Percentiles rank a stretch among this genome's conserved stretches.
These are phyloP conservation scores for Phycomyces nitens DNA, from an alignment of 192 early-diverging fungal genomes.

Conservation along the genomic window DNA sequence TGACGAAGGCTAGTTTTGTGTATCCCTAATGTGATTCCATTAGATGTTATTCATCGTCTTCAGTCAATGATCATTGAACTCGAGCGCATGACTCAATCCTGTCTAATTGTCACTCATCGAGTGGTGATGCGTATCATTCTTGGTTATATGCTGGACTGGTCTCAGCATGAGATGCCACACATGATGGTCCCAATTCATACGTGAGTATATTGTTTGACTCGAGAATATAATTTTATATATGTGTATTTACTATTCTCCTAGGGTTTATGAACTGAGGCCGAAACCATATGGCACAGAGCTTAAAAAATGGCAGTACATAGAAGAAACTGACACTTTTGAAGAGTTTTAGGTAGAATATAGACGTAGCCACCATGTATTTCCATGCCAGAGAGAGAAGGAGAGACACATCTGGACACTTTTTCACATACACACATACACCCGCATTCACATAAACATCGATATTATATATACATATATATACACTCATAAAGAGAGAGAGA, in stretches of 20 bases:
- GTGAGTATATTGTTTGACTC: too few species aligned
- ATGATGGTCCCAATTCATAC: constrained; percentile 41
- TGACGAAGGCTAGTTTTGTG: not conserved
- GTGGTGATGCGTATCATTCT: constrained; percentile 89
- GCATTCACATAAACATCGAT: too few species aligned
- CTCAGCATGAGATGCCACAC: constrained; percentile 37
- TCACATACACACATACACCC: too few species aligned
- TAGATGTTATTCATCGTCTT: constrained; percentile 90
- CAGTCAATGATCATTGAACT: constrained; percentile 93
- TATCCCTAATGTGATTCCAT: not conserved
- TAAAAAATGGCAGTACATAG: constrained; percentile 36
- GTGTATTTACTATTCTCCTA: not conserved
- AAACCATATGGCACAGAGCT: constrained; percentile 39
- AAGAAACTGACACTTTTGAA: constrained; percentile 31
- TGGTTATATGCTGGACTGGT: constrained; percentile 80
- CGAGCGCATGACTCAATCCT: constrained; percentile 85
- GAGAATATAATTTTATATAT: too few species aligned
- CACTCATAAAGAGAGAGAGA: too few species aligned
- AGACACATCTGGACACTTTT: too few species aligned
- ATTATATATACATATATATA: too few species aligned
- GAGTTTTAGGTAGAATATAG: too few species aligned
- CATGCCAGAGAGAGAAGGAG: too few species aligned
- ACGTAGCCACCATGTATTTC: too few species aligned
- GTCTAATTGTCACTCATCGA: constrained; percentile 88
- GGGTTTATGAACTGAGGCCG: constrained; percentile 37